Evolutionary conservation across 148 eudicot species (phyloP).

Genomic region (Mesembryanthemum crystallinum): DNA sequence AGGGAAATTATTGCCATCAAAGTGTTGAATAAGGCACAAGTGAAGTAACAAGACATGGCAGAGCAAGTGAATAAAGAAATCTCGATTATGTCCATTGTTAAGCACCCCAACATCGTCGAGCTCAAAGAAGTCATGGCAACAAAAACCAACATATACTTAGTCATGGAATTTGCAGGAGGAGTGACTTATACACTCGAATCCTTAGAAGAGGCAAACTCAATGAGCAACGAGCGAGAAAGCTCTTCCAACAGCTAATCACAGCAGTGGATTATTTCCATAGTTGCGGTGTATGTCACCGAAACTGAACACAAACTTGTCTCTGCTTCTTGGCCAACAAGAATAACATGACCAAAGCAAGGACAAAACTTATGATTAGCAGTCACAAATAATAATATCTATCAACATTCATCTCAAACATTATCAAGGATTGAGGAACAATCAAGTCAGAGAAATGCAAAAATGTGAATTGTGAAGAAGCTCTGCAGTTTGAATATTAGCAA

Average conservation of each 20-base stretch:
- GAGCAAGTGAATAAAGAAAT: constrained; percentile 61
- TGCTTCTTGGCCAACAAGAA: no score
- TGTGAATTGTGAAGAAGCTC: no score
- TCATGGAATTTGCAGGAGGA: constrained; percentile 60
- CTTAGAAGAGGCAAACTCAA: constrained; percentile 26
- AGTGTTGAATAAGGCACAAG: constrained; percentile 47
- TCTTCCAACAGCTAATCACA: constrained; percentile 49
- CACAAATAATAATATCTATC: no score
- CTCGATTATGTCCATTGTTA: constrained; percentile 43
- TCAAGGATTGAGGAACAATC: no score
- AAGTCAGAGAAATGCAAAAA: no score
- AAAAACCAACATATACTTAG: constrained; percentile 38
- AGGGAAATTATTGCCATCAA: constrained; percentile 52
- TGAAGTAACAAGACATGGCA: constrained; percentile 41
- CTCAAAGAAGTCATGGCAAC: constrained; percentile 74
- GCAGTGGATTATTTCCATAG: constrained; percentile 56
- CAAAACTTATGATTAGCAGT: no score
- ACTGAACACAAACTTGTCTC: no score
- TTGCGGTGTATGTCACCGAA: constrained; percentile 56
- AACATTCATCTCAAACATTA: no score
- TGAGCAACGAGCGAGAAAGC: constrained; percentile 43
- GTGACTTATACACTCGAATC: constrained; percentile 51
- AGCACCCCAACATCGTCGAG: constrained; percentile 54
- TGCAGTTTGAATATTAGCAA: no score
- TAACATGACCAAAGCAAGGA: no score